Evolutionary conservation across 257 asterid genomes (phyloP), one percentile per base, ranked within the genome.

Genomic region (Linaria vulgaris): DNA sequence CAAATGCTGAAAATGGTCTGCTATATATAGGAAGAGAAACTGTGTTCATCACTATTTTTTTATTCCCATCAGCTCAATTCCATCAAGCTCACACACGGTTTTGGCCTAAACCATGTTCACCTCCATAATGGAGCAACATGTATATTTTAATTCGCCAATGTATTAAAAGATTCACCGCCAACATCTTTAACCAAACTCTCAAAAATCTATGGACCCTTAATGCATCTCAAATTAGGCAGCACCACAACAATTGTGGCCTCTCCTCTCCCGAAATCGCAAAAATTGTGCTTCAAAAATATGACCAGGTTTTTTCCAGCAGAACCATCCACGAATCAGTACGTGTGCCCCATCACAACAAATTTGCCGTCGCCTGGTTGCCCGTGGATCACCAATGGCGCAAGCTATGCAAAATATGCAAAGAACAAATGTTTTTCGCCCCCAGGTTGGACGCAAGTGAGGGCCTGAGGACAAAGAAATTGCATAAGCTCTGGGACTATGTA

Each of bases 371-470:
- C 49, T n/a, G 5, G 49, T 2, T 27, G 17, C 17, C 11, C 7
- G 49, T 6, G 1, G 49, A n/a, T 44, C 16, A 44, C 3, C 49
- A 13, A 8, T 44, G 49, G 49, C 34, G 34, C 34, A 27, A 27
- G 6, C 34, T 27, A 3, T 8, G 49, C 15, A 13, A 44, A 15
- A 44, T 44, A 44, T 44, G 49, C 17, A 12, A 44, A 44, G 49
- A 44, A 1, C 49, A 44, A 44, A 44, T 44, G 16, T 44, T 44
- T 44, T 9, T 68, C 14, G 4, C 13, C 1, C 17, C n/a, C 6
- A 43, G 65, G 9, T 66, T 71, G 17, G 71, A 71, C 47, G 71
- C 66, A 1, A 63, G 70, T 37, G 39, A 57, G 45, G 67, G n/a
- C 25, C 76, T 71, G 21, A 60, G 71, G 1, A 60, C 16, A 12